Conservation (phyloP, 176 grass and related monocot genomes). For the Aegilops longissima region DNA sequence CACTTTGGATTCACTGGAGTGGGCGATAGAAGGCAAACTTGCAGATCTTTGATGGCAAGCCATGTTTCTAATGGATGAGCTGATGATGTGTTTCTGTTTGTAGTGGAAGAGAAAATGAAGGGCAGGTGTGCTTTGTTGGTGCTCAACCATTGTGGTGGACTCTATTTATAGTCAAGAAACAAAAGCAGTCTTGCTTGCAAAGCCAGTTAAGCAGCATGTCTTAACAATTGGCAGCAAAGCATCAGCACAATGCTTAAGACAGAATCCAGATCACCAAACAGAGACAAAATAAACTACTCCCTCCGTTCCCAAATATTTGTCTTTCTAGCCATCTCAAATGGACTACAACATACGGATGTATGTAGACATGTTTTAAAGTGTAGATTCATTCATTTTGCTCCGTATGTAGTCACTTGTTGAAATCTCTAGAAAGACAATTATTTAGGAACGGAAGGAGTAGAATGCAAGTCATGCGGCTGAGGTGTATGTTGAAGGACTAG, state of each 20-base stretch:
- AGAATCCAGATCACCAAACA: not conserved
- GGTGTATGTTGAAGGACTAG: not conserved
- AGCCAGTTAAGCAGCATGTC: not conserved
- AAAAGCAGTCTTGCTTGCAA: conserved; percentile 1
- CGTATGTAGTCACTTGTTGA: too few relatives aligned
- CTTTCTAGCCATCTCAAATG: too few relatives aligned
- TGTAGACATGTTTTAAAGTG: too few relatives aligned
- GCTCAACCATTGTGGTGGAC: not conserved
- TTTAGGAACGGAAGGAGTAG: too few relatives aligned
- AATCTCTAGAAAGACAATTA: too few relatives aligned
- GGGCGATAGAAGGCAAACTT: conserved; percentile 38
- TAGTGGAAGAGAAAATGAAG: not conserved
- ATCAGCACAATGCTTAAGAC: conserved; percentile 6
- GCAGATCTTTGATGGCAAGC: conserved; percentile 43
- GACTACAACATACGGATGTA: too few relatives aligned
- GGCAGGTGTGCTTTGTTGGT: not conserved
- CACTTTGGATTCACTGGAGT: conserved; percentile 15
- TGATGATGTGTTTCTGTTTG: not conserved
- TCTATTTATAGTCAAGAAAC: conserved; percentile 38
- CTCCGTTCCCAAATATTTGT: too few relatives aligned
- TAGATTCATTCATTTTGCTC: too few relatives aligned
- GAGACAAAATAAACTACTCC: not conserved
- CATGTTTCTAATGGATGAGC: conserved; percentile 24
- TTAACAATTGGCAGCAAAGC: not conserved
- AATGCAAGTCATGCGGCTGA: not conserved